Percentiles rank a stretch among this genome's conserved stretches.
phyloP scores from a whole-genome alignment of 495 filamentous ascomycete genomes.

The Hypoxylon intermedium region DNA sequence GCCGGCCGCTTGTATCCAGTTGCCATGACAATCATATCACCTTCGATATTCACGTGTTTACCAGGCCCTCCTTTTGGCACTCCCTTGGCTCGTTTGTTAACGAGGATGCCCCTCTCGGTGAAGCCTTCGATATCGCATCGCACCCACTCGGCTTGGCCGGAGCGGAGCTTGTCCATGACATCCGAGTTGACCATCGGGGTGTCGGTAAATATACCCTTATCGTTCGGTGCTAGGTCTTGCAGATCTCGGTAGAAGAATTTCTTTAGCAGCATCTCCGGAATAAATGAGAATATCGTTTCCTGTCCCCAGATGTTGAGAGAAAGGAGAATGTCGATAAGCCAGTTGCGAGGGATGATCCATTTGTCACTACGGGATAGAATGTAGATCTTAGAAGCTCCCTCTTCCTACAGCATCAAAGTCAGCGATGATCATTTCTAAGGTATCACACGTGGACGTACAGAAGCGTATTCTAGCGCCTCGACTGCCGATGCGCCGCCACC shows the following conservation, averaged over 20 bases:
- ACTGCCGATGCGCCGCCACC: slow-evolving; percentile 84
- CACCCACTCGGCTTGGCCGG: slow-evolving; percentile 77
- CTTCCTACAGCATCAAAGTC: slow-evolving; percentile 39
- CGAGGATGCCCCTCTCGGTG: slow-evolving; percentile 67
- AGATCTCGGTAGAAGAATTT: slow-evolving; percentile 87
- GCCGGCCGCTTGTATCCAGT: slow-evolving; percentile 80
- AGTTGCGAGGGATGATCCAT: slow-evolving; percentile 87
- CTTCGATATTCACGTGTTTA: slow-evolving; percentile 64
- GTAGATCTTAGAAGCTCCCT: slow-evolving; percentile 69
- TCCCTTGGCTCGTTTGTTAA: slow-evolving; percentile 74
- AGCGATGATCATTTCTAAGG: not conserved
- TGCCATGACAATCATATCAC: slow-evolving; percentile 82
- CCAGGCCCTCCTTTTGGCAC: slow-evolving; percentile 78
- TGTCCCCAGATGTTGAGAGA: slow-evolving; percentile 80
- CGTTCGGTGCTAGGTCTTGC: slow-evolving; percentile 72
- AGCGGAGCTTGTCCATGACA: slow-evolving; percentile 78
- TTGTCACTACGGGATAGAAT: slow-evolving; percentile 82
- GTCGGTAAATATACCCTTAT: slow-evolving; percentile 76
- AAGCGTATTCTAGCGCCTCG: slow-evolving; percentile 83
- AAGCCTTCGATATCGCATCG: slow-evolving; percentile 78
- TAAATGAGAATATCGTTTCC: slow-evolving; percentile 75
- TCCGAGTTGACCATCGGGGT: slow-evolving; percentile 89
- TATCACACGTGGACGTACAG: slow-evolving; percentile 38
- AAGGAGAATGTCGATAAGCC: slow-evolving; percentile 74
- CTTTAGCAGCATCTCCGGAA: slow-evolving; percentile 76